phyloP scores from a whole-genome alignment of 2,329 filamentous ascomycete species.

The Cadophora gregata region DNA sequence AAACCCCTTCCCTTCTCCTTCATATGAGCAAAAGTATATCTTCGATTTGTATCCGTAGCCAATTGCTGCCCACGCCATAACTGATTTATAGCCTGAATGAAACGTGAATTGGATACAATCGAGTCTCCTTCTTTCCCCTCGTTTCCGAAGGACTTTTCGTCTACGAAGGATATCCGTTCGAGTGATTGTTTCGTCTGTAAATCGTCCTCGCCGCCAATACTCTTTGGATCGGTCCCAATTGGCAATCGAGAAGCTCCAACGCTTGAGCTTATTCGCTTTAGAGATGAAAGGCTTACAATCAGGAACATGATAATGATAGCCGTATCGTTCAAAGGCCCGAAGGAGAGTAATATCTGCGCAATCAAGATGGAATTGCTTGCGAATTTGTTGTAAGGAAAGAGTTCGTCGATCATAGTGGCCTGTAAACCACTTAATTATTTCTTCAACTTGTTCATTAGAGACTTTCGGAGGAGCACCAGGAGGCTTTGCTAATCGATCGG shows the following conservation, averaged over 20 bases:
- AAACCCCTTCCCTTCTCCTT: constrained; percentile 33
- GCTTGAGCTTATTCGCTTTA: not conserved
- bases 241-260: constrained; percentile 27
- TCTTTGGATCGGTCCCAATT: constrained; percentile 25
- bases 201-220: constrained; percentile 25
- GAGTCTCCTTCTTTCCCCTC: constrained; percentile 20
- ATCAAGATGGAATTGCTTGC: constrained; percentile 12
- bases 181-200: constrained; percentile 23
- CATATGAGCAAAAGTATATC: constrained; percentile 26
- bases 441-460: constrained; percentile 17
- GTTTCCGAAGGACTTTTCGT: not conserved
- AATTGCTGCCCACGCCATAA: constrained; percentile 26
- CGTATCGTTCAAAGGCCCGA: constrained; percentile 23
- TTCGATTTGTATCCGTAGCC: constrained; percentile 28
- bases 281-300: constrained; percentile 24
- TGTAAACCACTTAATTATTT: constrained; percentile 25
- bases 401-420: constrained; percentile 20
- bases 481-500: constrained; percentile 17
- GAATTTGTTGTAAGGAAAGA: constrained; percentile 15
- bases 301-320: constrained; percentile 25
- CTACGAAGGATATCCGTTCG: constrained; percentile 4
- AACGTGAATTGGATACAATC: constrained; percentile 31
- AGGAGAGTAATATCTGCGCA: constrained; percentile 18
- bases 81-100: constrained; percentile 14
- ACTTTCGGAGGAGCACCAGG: constrained; percentile 9